A percentile compares a stretch with the other conserved stretches of the same genome.
Conservation (phyloP, 2,329 filamentous ascomycete genomes). For the Fusarium buharicum region DNA sequence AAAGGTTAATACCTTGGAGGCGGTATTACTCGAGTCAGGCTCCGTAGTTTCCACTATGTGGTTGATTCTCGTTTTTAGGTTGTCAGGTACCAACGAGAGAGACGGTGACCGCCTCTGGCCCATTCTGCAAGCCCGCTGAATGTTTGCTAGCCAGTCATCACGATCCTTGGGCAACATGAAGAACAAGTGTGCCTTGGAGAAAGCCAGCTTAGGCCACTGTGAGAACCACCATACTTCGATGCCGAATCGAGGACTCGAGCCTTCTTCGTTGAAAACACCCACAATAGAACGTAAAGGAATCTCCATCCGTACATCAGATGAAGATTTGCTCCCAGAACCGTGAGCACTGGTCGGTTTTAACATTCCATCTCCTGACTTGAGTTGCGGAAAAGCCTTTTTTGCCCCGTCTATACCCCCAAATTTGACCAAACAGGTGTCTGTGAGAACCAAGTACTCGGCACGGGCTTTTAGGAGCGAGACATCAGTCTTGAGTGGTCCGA, state of each 20-base stretch:
- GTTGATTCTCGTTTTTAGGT: conserved; percentile 60
- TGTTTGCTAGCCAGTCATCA: conserved; percentile 61
- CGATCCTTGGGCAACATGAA: conserved; percentile 61
- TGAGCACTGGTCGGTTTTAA: conserved; percentile 40
- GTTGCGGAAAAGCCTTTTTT: conserved; percentile 58
- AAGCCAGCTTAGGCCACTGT: conserved; percentile 56
- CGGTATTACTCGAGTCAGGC: conserved; percentile 44
- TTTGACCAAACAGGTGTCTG: conserved; percentile 61
- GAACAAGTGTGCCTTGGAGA: conserved; percentile 60
- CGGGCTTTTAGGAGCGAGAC: conserved; percentile 61
- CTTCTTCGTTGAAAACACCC: conserved; percentile 63
- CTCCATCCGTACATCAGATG: conserved; percentile 54
- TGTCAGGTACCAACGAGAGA: conserved; percentile 55
- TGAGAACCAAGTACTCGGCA: conserved; percentile 63
- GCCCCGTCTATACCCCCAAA: conserved; percentile 61
- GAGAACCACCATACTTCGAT: conserved; percentile 68
- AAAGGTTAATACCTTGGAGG: conserved; percentile 56
- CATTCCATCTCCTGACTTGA: conserved; percentile 47
- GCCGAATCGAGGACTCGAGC: conserved; percentile 60
- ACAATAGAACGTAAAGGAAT: conserved; percentile 63
- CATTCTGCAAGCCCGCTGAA: conserved; percentile 56
- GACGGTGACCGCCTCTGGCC: conserved; percentile 51
- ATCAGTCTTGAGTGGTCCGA: conserved; percentile 61
- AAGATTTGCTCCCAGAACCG: conserved; percentile 44
- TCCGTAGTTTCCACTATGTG: conserved; percentile 60